Percentiles rank a stretch among this genome's conserved stretches.
Evolutionary conservation across 805 yeast species (phyloP).

Genomic region (Candida xiaguanensis): DNA sequence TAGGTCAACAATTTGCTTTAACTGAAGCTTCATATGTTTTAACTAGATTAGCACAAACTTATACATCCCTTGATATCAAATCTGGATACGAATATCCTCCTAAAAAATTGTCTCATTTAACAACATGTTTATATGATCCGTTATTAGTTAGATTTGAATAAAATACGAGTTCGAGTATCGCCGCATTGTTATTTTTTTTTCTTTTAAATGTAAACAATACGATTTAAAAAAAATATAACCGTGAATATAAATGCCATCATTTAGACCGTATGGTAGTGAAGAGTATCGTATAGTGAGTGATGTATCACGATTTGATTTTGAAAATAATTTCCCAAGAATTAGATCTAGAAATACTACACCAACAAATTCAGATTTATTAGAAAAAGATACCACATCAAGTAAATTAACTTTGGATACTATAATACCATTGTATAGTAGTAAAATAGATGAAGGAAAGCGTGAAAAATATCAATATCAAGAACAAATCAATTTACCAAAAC

Average conservation of each 20-base stretch:
- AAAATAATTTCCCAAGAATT: slow-evolving; percentile 18
- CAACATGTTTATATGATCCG: slow-evolving; percentile 24
- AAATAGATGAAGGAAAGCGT: slow-evolving; percentile 5
- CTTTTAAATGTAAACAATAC: no score
- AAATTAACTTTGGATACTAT: slow-evolving; percentile 13
- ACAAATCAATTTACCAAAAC: background rate
- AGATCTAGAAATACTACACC: slow-evolving; percentile 33
- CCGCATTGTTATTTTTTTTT: no score
- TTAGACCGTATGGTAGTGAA: slow-evolving; percentile 17
- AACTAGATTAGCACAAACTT: slow-evolving; percentile 30
- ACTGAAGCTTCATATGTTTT: slow-evolving; percentile 48
- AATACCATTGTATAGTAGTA: slow-evolving; percentile 10
- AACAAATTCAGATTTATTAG: slow-evolving; percentile 14
- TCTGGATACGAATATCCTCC: slow-evolving; percentile 26
- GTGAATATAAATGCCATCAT: slow-evolving; percentile 16
- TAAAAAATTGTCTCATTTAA: slow-evolving; percentile 23
- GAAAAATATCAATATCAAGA: background rate
- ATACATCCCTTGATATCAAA: slow-evolving; percentile 17
- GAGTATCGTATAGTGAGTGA: slow-evolving; percentile 28
- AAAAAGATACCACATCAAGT: slow-evolving; percentile 8
- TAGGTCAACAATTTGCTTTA: slow-evolving; percentile 56
- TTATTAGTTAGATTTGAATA: slow-evolving; percentile 13
- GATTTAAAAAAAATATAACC: no score
- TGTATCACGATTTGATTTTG: slow-evolving; percentile 29
- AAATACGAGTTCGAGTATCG: background rate